phyloP scores from a whole-genome alignment of 441 rosid species.

The California macrophylla region DNA sequence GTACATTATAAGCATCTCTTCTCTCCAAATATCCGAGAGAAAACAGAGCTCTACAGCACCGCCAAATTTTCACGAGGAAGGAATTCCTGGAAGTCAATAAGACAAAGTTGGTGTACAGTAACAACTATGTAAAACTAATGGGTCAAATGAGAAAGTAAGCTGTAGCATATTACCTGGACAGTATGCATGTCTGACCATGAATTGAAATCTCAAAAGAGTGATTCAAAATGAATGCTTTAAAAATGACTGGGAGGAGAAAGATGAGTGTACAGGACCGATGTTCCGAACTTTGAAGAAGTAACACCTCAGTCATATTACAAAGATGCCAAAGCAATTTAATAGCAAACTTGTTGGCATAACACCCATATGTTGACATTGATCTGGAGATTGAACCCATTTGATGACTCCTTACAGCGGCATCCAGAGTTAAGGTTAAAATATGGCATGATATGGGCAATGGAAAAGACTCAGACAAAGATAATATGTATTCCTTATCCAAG shows the following conservation, averaged over 20 bases:
- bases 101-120: slow-evolving; percentile 15
- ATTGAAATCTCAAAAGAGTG: slow-evolving; percentile 31
- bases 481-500: slow-evolving; percentile 28
- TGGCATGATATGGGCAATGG: slow-evolving; percentile 58
- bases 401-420: slow-evolving; percentile 40
- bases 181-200: slow-evolving; percentile 29
- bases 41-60: slow-evolving; percentile 67
- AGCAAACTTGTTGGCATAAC: slow-evolving; percentile 33
- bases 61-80: slow-evolving; percentile 64
- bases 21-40: slow-evolving; percentile 70
- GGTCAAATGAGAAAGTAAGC: slow-evolving; percentile 10
- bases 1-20: slow-evolving; percentile 74
- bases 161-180: slow-evolving; percentile 47
- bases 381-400: slow-evolving; percentile 24
- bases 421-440: slow-evolving; percentile 48
- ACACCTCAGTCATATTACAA: slow-evolving; percentile 48
- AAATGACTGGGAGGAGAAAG: slow-evolving; percentile 60
- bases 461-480: slow-evolving; percentile 32
- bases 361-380: slow-evolving; percentile 24
- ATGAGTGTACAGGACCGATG: slow-evolving; percentile 69
- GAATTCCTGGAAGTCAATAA: slow-evolving; percentile 42
- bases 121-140: slow-evolving; percentile 6
- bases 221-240: slow-evolving; percentile 45
- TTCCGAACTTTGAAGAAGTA: slow-evolving; percentile 60
- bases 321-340: slow-evolving; percentile 59